These are phyloP conservation scores for Alternaria arbusti DNA, from an alignment of 2,329 filamentous ascomycete species.

Conservation along the genomic window DNA sequence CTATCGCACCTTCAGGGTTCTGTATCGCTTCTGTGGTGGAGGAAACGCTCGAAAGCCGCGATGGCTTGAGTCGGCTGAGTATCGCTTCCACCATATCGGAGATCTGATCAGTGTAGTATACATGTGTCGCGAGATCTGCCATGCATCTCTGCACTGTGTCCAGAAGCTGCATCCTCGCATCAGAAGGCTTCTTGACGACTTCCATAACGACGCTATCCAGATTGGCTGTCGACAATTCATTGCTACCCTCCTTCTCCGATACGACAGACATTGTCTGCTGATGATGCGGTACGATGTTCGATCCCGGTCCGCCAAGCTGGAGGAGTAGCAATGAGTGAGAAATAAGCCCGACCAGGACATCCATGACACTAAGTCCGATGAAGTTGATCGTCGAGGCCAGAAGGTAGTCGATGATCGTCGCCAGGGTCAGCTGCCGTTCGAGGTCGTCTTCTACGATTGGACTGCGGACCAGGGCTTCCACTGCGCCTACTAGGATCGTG, in stretches of 20 bases:
- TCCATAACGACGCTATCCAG: slow-evolving; percentile 46
- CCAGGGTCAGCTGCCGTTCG: slow-evolving; percentile 74
- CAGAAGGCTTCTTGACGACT: slow-evolving; percentile 57
- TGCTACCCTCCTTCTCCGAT: slow-evolving; percentile 28
- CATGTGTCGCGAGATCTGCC: slow-evolving; percentile 88
- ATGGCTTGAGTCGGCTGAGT: slow-evolving; percentile 76
- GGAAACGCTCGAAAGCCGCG: slow-evolving; percentile 52
- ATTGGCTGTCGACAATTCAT: slow-evolving; percentile 24
- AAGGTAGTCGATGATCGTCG: slow-evolving; percentile 80
- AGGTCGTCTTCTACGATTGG: slow-evolving; percentile 74
- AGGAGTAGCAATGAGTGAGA: slow-evolving; percentile 81
- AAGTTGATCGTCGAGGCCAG: slow-evolving; percentile 89
- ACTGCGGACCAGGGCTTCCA: slow-evolving; percentile 75
- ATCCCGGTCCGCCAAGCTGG: slow-evolving; percentile 62
- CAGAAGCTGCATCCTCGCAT: slow-evolving; percentile 67
- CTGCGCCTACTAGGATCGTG: slow-evolving; percentile 80
- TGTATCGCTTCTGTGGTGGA: slow-evolving; percentile 57
- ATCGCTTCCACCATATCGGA: slow-evolving; percentile 90
- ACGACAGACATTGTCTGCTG: slow-evolving; percentile 43
- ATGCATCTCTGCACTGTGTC: slow-evolving; percentile 79
- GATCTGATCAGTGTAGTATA: slow-evolving; percentile 97
- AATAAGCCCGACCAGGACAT: slow-evolving; percentile 84
- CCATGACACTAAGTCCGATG: slow-evolving; percentile 95
- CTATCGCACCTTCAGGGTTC: slow-evolving; percentile 57
- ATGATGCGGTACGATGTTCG: slow-evolving; percentile 47